Conservation (phyloP, 371 early-diverging fungal genomes). For the Mortierella sp. region DNA sequence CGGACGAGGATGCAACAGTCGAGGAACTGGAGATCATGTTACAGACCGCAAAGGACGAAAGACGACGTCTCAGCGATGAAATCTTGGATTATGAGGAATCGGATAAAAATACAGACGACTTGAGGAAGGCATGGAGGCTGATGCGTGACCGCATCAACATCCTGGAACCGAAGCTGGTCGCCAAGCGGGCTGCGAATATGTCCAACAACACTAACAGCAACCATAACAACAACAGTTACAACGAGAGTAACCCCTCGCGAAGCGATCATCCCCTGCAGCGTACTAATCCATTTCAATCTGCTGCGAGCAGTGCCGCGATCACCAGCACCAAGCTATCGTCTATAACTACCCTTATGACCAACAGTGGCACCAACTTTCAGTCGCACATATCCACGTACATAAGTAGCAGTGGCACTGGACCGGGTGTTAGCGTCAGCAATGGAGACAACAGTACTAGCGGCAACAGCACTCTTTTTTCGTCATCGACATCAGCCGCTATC, state of each 20-base stretch:
- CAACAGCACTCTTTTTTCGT: neutral
- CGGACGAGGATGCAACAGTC: slow-evolving; percentile 23
- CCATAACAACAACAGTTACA: neutral
- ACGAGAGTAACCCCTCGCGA: no score
- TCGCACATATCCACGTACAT: no score
- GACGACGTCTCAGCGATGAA: slow-evolving; percentile 35
- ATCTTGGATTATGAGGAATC: slow-evolving; percentile 34
- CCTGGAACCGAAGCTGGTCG: slow-evolving; percentile 20
- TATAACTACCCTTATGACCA: no score
- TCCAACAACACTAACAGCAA: no score
- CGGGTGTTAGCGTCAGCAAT: no score
- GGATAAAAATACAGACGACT: slow-evolving; percentile 7
- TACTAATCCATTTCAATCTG: neutral
- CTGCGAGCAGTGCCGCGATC: neutral
- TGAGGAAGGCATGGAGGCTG: slow-evolving; percentile 24
- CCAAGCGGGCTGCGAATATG: neutral
- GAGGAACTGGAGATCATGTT: slow-evolving; percentile 47
- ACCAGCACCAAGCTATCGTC: neutral
- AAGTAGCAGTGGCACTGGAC: no score
- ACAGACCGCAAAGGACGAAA: slow-evolving; percentile 41
- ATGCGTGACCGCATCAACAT: slow-evolving; percentile 33
- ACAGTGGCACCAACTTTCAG: no score
- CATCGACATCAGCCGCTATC: neutral
- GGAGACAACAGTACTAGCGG: neutral
- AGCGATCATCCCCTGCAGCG: no score